Percentiles rank a stretch among this genome's conserved stretches.
Conservation (phyloP, 225 moss, liverwort and hornwort genomes). For the Physcomitrellopsis africana region DNA sequence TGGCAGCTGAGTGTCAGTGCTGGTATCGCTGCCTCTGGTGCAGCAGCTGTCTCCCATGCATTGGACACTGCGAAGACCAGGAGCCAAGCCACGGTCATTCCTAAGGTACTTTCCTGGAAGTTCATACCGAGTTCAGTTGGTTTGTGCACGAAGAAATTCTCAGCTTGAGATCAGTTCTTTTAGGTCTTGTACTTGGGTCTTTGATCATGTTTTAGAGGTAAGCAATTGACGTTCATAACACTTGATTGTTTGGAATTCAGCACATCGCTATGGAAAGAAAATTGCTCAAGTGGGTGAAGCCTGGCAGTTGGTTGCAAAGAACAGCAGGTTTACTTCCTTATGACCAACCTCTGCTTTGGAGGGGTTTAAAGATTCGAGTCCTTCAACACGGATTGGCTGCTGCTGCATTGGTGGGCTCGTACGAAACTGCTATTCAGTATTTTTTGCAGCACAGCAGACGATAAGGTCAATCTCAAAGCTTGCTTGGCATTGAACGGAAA, state of each 20-base stretch:
- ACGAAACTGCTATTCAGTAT: conserved; percentile 72
- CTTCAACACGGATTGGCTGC: conserved; percentile 82
- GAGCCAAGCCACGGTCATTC: conserved; percentile 85
- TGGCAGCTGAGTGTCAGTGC: conserved; percentile 82
- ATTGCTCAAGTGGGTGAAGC: conserved; percentile 78
- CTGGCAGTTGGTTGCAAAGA: conserved; percentile 82
- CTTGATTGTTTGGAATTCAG: conserved; percentile 50
- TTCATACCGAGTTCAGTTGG: conserved; percentile 1
- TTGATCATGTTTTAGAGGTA: background rate
- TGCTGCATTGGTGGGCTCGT: conserved; percentile 74
- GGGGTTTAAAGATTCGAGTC: conserved; percentile 68
- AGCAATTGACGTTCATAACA: conserved; percentile 11
- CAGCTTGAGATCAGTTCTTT: background rate
- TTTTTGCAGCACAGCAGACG: conserved; percentile 39
- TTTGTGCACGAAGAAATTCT: background rate
- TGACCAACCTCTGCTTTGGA: conserved; percentile 71
- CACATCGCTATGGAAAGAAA: conserved; percentile 79
- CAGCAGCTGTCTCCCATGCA: conserved; percentile 77
- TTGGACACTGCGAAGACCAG: conserved; percentile 86
- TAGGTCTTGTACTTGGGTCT: conserved; percentile 1
- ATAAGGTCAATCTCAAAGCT: conserved; percentile 2
- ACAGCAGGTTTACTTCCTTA: conserved; percentile 73
- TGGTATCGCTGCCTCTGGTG: conserved; percentile 83
- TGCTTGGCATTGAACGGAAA: background rate
- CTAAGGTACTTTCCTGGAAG: conserved; percentile 59